Evolutionary conservation across 2,329 filamentous ascomycete genomes (phyloP).

Genomic region (Ramularia endophylla): DNA sequence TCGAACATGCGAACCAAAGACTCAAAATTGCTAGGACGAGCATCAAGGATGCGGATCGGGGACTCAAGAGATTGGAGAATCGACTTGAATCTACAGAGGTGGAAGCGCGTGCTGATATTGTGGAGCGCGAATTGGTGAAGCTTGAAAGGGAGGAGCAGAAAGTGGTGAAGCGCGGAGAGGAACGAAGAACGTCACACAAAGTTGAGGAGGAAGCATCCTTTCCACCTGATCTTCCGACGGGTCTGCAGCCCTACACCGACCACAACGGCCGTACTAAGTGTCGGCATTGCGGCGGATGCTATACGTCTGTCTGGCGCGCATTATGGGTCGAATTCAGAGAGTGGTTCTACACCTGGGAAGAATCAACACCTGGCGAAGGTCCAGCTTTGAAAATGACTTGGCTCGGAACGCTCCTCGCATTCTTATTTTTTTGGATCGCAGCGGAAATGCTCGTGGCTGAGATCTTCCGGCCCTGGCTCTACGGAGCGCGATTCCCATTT

Average conservation of each 20-base stretch:
- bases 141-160: neutral
- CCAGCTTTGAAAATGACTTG: constrained; percentile 33
- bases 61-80: constrained; percentile 38
- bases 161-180: neutral
- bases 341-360: constrained; percentile 25
- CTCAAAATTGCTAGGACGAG: constrained; percentile 36
- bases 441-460: constrained; percentile 22
- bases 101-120: neutral
- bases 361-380: too few species aligned
- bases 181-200: neutral
- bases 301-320: constrained; percentile 22
- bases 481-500: constrained; percentile 50
- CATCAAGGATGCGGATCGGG: constrained; percentile 39
- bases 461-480: constrained; percentile 47
- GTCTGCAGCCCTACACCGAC: constrained; percentile 10
- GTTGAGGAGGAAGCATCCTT: neutral
- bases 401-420: constrained; percentile 35
- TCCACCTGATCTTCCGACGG: constrained; percentile 3
- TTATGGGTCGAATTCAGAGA: constrained; percentile 26
- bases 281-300: constrained; percentile 22
- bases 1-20: constrained; percentile 38
- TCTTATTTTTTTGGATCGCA: constrained; percentile 44
- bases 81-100: constrained; percentile 28
- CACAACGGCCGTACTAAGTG: constrained; percentile 16
- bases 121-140: neutral